Evolutionary conservation across 1,284 basidiomycete genomes (phyloP), one percentile per base, ranked within the genome.

Genomic region (Sporisorium reilianum): DNA sequence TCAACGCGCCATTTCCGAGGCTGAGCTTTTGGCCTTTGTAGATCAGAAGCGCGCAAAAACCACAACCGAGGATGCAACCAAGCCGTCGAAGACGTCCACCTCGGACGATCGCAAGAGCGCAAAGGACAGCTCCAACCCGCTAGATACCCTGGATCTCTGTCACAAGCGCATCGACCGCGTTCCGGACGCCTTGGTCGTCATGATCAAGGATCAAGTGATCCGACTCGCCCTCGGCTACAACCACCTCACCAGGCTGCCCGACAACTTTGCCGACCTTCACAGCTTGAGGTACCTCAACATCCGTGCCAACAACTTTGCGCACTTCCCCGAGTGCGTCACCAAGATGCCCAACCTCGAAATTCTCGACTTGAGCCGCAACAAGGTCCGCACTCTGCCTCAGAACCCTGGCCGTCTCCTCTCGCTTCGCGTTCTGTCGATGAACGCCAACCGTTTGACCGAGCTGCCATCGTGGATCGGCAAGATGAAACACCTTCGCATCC

Each of bases 281-380:
- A 90, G 90, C 69, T 87, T 99, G 53, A 88, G 95, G 71, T 99
- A 99, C 85, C 89, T 99, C 61, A 98, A 97, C 85, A 89, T 99
- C 65, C 93, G 93, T 85, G 91, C 91, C 80, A 98, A 98, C 84
- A 89, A 88, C 60, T 91, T 99, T 80, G 88, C 91, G 1, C 88
- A 89, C 18, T 93, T 99, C 79, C 96, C 96, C 11, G 89, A 91
- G 68, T 92, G 94, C 60, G 94, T 66, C 25, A 64, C 59, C 48
- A 28, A 61, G 30, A 91, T 99, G 87, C 90, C 92, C 7, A 91
- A 91, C 5, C 88, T 99, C 68, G 95, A 99, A 86, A 97, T 96
- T 62, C 87, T 99, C 67, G 96, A 99, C 85, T 89, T 99, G 51
- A 95, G 93, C 75, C 91, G 93, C 75, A 99, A 99, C 87, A 94